Percentiles rank a stretch among this genome's conserved stretches.
These are phyloP conservation scores for Mariannaea elegans DNA, from an alignment of 2,329 filamentous ascomycete species.

Conservation along the genomic window DNA sequence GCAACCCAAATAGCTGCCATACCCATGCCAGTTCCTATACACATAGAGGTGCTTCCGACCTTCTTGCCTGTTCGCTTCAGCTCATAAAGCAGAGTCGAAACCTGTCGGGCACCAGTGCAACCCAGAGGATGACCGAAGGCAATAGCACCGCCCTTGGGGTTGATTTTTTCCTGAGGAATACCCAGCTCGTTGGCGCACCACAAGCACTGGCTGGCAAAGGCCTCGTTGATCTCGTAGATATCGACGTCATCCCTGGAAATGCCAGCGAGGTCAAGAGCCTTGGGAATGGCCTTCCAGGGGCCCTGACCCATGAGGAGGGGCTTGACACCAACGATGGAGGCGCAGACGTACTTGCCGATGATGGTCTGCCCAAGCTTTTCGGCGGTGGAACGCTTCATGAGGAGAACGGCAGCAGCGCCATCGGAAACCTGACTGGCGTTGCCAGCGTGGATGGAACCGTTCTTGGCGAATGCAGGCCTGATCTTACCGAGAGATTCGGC, in stretches of 20 bases:
- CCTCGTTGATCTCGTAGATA: slow-evolving; percentile 99
- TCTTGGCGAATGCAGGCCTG: slow-evolving; percentile 86
- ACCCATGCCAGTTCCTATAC: slow-evolving; percentile 95
- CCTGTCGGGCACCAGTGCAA: slow-evolving; percentile 92
- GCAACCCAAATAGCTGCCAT: slow-evolving; percentile 98
- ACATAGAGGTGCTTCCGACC: slow-evolving; percentile 95
- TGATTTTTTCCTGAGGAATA: slow-evolving; percentile 86
- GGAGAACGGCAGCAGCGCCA: slow-evolving; percentile 90
- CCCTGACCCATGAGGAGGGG: slow-evolving; percentile 96
- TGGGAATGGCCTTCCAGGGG: slow-evolving; percentile 94
- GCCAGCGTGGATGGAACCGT: slow-evolving; percentile 93
- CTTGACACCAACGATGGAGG: slow-evolving; percentile 86
- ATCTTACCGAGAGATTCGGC: slow-evolving; percentile 91
- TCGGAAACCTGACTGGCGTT: slow-evolving; percentile 97
- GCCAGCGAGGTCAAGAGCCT: slow-evolving; percentile 87
- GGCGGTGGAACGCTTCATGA: slow-evolving; percentile 94
- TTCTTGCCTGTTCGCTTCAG: slow-evolving; percentile 83
- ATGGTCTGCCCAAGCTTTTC: slow-evolving; percentile 88
- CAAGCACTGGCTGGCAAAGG: slow-evolving; percentile 93
- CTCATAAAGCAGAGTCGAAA: slow-evolving; percentile 91
- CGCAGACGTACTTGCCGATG: slow-evolving; percentile 90
- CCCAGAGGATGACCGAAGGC: slow-evolving; percentile 96
- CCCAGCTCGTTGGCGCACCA: slow-evolving; percentile 92
- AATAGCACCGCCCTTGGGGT: slow-evolving; percentile 96
- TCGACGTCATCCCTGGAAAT: slow-evolving; percentile 91